Base-by-base conservation (phyloP, 225 moss, liverwort and hornwort species). In the Physcomitrium patens region DNA sequence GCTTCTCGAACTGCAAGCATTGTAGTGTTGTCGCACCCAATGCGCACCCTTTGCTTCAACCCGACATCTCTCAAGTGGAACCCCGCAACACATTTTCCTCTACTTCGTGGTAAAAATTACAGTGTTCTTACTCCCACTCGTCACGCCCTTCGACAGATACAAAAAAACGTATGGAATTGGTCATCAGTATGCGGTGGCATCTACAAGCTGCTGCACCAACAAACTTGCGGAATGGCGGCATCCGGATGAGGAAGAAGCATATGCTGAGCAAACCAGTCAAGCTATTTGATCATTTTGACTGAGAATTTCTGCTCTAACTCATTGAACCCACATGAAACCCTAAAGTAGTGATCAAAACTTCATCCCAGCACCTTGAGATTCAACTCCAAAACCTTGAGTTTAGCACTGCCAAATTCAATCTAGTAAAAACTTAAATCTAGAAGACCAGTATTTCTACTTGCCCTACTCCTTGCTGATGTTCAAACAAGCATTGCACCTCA, bases 131-230 rank as follows among this genome's bases (percentile, higher is more conserved):
- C 88, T 79, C 12, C 91, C 91, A 28, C 84, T 88, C 79, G 23
- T 63, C 20, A 91, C 62, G 72, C 84, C 82, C 66, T 86, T 91
- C 58, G 88, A 43, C 28, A 91, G 65, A 60, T 76, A 82, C 8
- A 7, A 37, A 37, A 2, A 37, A 37, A 37, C 76, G 46, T 73
- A 82, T 56, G 91, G 91, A 54, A 91, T 88, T 12, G 80, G 78
- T 71, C 88, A 86, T 87, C 91, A 91, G 57, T 91, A 91, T 3
- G 86, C 77, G 22, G 70, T 84, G 45, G 85, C 88, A 71, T 91
- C 91, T 10, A 88, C 76, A 59, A 86, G 83, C 59, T 86, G 88
- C 58, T 86, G 79, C 37, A 85, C 84, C 81, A 91, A 37, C 28
- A 91, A 84, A 52, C 88, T 88, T 86, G 88, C 26, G 82, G 42